Percentiles rank a stretch among this genome's conserved stretches.
Conservation (phyloP, 768 basidiomycete genomes). For the Psilocybe azurescens region DNA sequence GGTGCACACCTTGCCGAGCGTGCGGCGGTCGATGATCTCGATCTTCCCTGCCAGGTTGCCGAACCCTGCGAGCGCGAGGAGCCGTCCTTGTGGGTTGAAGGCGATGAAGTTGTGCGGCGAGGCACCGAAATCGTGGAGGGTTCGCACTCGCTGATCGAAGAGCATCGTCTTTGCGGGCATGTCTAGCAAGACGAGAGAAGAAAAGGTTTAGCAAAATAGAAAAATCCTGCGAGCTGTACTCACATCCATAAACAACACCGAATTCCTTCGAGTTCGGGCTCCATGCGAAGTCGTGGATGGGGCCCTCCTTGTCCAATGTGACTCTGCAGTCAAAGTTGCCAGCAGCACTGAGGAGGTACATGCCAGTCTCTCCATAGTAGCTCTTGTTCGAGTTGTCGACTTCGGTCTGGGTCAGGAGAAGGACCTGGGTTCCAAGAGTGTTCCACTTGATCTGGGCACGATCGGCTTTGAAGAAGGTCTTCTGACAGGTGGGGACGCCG, state of each 20-base stretch:
- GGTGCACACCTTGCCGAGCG: conserved; percentile 75
- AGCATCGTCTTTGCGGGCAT: conserved; percentile 96
- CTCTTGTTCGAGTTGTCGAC: conserved; percentile 97
- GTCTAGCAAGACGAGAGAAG: conserved; percentile 44
- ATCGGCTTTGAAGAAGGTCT: conserved; percentile 97
- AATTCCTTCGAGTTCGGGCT: conserved; percentile 97
- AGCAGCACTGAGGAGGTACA: conserved; percentile 90
- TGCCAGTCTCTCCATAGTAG: conserved; percentile 97
- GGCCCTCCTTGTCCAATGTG: conserved; percentile 91
- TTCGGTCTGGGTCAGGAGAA: conserved; percentile 93
- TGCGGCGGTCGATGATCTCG: conserved; percentile 89
- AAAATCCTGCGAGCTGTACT: conserved; percentile 36
- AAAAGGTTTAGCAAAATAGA: conserved; percentile 3
- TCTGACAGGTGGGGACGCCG: conserved; percentile 75
- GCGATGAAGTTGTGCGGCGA: conserved; percentile 91
- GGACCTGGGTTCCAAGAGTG: conserved; percentile 86
- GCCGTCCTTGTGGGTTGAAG: conserved; percentile 93
- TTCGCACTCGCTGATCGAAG: conserved; percentile 89
- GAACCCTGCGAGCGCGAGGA: conserved; percentile 92
- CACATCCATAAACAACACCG: conserved; percentile 95
- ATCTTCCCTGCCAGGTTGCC: conserved; percentile 96
- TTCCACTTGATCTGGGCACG: conserved; percentile 97
- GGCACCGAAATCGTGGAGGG: conserved; percentile 89
- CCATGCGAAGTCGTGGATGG: conserved; percentile 97
- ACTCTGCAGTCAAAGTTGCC: conserved; percentile 95